Base-by-base conservation (phyloP, 2,329 filamentous ascomycete genomes). In the Bretziella fagacearum region DNA sequence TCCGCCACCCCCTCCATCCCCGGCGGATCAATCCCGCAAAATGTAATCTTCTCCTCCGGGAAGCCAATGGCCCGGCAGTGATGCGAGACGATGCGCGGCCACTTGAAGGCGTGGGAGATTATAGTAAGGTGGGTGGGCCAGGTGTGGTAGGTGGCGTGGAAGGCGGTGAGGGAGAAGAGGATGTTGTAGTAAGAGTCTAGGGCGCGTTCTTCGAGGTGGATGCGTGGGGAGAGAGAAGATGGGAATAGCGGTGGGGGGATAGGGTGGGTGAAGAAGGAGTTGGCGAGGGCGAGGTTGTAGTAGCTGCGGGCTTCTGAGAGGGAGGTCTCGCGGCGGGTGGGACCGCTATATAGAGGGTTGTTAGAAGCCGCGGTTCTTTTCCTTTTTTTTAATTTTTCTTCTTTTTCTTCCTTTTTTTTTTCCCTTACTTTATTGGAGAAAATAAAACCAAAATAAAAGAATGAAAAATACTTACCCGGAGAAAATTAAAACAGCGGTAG, bases 181-280 rank as follows among this genome's bases (percentile, higher is more conserved):
- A 94, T 63, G 58, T 94, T 94, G 58, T 86, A 79, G 57, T 84
- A 89, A 1, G 81, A 89, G 60, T 95, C 87, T 1, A 89, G 76
- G 0, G 87, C 84, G 47, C 73, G 69, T 6, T 78, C 71, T 57
- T 94, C 86, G 2, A 74, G 56, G 0, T 74, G 57, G 15, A 84
- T 64, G 20, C 65, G 65, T n/a, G n/a, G n/a, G n/a, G 43, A 45
- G 18, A 17, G 10, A 29, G 40, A 15, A 1, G 18, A n/a, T 1
- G 47, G 35, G 2, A n/a, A n/a, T n/a, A n/a, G 52, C 37, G 2
- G 40, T 39, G 11, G 53, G 39, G 1, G 57, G 47, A 5, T n/a
- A 18, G 67, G 44, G 10, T 68, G 55, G 8, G 53, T 57, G 58
- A 70, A 76, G 52, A 66, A 70, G 7, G 53, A 52, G 56, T 74